Conservation (phyloP, 495 filamentous ascomycete genomes). For the Polyplosphaeria fusca region DNA sequence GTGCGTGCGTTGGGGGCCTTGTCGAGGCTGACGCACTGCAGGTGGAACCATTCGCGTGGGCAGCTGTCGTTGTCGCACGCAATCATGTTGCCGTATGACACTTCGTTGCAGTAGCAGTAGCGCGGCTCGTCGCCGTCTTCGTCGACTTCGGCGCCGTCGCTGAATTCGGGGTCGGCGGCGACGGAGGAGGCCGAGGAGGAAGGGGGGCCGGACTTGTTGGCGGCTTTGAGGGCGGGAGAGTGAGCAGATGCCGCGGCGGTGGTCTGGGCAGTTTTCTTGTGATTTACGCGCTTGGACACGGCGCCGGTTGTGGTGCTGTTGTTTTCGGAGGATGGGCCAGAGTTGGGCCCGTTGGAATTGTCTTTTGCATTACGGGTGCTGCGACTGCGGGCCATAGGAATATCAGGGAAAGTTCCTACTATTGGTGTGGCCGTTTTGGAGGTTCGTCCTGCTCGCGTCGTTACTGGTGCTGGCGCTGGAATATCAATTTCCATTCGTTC, state of each 20-base stretch:
- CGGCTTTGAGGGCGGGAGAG: slow-evolving; percentile 16
- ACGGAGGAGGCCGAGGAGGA: slow-evolving; percentile 12
- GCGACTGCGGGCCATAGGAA: slow-evolving; percentile 29
- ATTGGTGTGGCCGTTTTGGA: slow-evolving; percentile 38
- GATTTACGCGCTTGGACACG: slow-evolving; percentile 18
- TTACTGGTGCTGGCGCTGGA: slow-evolving; percentile 17
- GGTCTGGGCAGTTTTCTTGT: slow-evolving; percentile 26
- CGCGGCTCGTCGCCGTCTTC: slow-evolving; percentile 76
- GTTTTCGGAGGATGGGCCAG: slow-evolving; percentile 27
- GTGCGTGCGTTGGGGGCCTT: slow-evolving; percentile 66
- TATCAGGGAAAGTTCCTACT: slow-evolving; percentile 28
- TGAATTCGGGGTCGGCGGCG: slow-evolving; percentile 23
- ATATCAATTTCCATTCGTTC: slow-evolving; percentile 22
- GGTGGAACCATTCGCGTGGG: slow-evolving; percentile 91
- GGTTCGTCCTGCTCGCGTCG: slow-evolving; percentile 28
- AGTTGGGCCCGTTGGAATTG: slow-evolving; percentile 16
- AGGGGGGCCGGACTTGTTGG: slow-evolving; percentile 11
- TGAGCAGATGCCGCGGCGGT: slow-evolving; percentile 1
- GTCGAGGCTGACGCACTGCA: slow-evolving; percentile 84
- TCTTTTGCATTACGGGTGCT: slow-evolving; percentile 30
- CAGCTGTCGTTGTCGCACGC: slow-evolving; percentile 91
- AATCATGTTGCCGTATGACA: slow-evolving; percentile 97
- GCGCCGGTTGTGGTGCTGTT: slow-evolving; percentile 23
- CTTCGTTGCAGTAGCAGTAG: slow-evolving; percentile 90
- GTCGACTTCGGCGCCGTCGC: slow-evolving; percentile 43